Evolutionary conservation across 768 basidiomycete genomes (phyloP).

Genomic region (Xerocomellus intermedius): DNA sequence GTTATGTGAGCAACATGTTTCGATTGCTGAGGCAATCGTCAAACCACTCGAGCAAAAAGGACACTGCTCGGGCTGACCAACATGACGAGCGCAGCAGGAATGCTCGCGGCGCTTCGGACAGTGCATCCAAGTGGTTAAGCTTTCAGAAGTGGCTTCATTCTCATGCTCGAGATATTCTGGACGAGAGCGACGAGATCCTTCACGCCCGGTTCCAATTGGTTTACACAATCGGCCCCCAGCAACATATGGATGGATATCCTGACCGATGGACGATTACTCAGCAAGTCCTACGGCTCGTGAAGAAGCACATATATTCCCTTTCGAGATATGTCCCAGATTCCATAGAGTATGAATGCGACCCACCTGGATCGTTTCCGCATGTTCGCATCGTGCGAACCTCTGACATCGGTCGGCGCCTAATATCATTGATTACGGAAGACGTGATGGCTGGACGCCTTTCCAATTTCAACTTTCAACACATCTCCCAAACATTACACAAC

Average conservation of each 20-base stretch:
- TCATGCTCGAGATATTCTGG: constrained; percentile 14
- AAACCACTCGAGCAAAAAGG: rapidly evolving
- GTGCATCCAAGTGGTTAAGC: constrained; percentile 9
- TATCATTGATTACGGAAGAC: background rate
- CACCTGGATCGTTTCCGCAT: constrained; percentile 9
- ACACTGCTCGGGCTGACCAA: too few relatives aligned
- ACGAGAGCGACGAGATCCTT: constrained; percentile 25
- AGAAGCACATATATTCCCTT: background rate
- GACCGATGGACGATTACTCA: constrained; percentile 31
- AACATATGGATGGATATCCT: constrained; percentile 23
- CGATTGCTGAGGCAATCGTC: background rate
- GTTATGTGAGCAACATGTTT: background rate
- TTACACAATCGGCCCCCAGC: constrained; percentile 27
- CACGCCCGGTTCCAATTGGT: constrained; percentile 15
- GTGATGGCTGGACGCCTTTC: constrained; percentile 11
- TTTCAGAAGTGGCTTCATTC: constrained; percentile 15
- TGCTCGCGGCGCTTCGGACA: background rate
- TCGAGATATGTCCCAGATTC: background rate
- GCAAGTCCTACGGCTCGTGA: constrained; percentile 22
- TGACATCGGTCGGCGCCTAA: background rate
- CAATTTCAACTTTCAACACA: constrained; percentile 7
- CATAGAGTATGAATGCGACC: background rate
- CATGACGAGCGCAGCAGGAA: background rate
- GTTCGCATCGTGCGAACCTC: background rate
- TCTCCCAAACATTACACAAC: background rate